Evolutionary conservation across 768 basidiomycete species (phyloP), one percentile per base, ranked within the genome.

Genomic region (Crucibulum laeve): DNA sequence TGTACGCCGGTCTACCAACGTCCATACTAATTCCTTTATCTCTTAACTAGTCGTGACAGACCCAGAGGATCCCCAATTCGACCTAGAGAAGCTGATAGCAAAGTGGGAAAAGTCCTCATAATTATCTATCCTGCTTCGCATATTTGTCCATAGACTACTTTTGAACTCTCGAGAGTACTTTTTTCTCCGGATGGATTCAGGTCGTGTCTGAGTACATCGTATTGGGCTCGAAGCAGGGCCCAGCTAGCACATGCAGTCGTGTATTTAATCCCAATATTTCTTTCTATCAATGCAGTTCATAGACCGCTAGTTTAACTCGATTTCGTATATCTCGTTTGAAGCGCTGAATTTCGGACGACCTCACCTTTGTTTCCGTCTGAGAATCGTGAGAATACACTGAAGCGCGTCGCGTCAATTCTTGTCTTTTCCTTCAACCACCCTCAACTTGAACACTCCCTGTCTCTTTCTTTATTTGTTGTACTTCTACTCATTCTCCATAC

Each of bases 41-140:
- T 25, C 32, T 50, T 42, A 36, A 42, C 28, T 65, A 94, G 93
- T 95, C 53, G 73, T 96, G 52, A 87, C 91, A 51, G 82, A 99
- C 74, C 90, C 93, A 32, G 95, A 97, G 55, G 84, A 97, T 67
- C 91, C 95, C 42, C 82, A 79, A 51, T 99, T 97, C 68, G 93
- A 97, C 74, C 74, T 97, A 61, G 95, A 98, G 76, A 91, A 91
- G 67, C 68, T 96, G 47, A 57, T 90, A 61, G 73, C 75, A 34
- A 79, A 82, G 60, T 83, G 81, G 76, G 88, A 89, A 66, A 80
- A 74, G 59, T 80, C 79, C 54, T 77, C 70, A 74, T 83, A 69
- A 71, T 61, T 32, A 47, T 61, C 46, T 56, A 45, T 45, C 33
- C 49, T 44, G 38, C 34, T 37, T 43, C 38, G 39, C 45, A 45